Evolutionary conservation across 164 flowering plant species (phyloP).

Genomic region (Platanus orientalis): DNA sequence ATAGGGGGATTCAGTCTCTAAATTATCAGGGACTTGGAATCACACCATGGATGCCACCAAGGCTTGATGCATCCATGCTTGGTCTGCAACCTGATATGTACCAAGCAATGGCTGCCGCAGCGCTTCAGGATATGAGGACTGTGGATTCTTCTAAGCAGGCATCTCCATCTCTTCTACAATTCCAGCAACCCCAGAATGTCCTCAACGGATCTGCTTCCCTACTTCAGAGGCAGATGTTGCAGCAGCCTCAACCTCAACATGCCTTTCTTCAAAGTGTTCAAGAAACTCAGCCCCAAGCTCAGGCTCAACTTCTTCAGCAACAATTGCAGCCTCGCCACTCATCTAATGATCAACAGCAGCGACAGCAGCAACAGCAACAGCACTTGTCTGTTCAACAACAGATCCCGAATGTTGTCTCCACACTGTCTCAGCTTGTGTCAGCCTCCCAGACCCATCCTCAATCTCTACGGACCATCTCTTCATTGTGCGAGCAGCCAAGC

Average conservation of each 20-base stretch:
- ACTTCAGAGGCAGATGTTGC: conserved; percentile 62
- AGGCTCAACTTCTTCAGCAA: conserved; percentile 35
- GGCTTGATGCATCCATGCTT: conserved; percentile 71
- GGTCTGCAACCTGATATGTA: conserved; percentile 75
- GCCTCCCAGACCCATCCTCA: conserved; percentile 40
- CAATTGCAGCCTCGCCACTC: conserved; percentile 32
- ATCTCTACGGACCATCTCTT: conserved; percentile 36
- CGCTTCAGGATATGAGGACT: conserved; percentile 74
- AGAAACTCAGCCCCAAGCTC: conserved; percentile 37
- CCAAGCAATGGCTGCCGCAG: conserved; percentile 88
- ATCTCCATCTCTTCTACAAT: conserved; percentile 52
- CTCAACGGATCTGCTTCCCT: conserved; percentile 38
- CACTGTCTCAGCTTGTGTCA: conserved; percentile 34
- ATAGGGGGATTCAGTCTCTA: conserved; percentile 62
- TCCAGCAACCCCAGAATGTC: conserved; percentile 55
- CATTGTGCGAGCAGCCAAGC: conserved; percentile 44
- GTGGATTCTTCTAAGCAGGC: conserved; percentile 54
- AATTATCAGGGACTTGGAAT: conserved; percentile 82
- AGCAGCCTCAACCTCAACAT: conserved; percentile 55
- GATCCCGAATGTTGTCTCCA: conserved; percentile 29
- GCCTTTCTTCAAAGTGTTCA: conserved; percentile 46
- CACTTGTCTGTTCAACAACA: conserved; percentile 45
- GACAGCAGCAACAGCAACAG: conserved; percentile 27
- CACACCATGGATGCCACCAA: conserved; percentile 82
- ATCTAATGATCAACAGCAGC: conserved; percentile 9